Evolutionary conservation across 371 early-diverging fungal species (phyloP).

Genomic region (Mycotypha africana): DNA sequence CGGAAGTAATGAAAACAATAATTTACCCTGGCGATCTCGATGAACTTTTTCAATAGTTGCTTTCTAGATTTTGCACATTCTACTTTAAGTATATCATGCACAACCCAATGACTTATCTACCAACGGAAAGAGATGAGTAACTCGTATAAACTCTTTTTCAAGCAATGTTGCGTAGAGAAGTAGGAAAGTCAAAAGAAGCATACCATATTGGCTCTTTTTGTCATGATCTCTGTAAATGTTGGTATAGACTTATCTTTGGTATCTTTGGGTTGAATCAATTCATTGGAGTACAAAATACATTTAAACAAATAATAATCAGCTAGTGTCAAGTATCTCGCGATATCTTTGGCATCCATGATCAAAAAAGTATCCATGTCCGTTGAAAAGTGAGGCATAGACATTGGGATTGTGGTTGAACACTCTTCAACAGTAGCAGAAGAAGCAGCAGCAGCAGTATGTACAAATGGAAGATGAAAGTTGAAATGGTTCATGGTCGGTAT

Average conservation of each 20-base stretch:
- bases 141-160: too few relatives aligned
- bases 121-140: neutral
- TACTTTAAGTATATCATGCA: constrained; percentile 27
- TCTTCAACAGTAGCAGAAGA: too few relatives aligned
- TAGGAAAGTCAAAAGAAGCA: too few relatives aligned
- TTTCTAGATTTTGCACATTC: constrained; percentile 23
- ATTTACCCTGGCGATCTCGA: constrained; percentile 40
- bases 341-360: too few relatives aligned
- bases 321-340: constrained; percentile 39
- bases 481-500: too few relatives aligned
- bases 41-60: constrained; percentile 23
- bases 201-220: constrained; percentile 29
- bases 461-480: neutral
- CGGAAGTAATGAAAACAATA: too few relatives aligned
- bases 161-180: too few relatives aligned
- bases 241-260: neutral
- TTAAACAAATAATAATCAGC: constrained; percentile 37
- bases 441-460: too few relatives aligned
- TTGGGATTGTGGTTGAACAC: too few relatives aligned
- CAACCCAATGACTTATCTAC: constrained; percentile 39
- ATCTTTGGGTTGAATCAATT: too few relatives aligned
- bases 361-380: too few relatives aligned
- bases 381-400: too few relatives aligned
- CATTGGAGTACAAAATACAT: constrained; percentile 22
- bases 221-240: constrained; percentile 11